A percentile compares a stretch with the other conserved stretches of the same genome.
Conservation (phyloP, 306 rosid species). For the Prunus persica region Prunus_persica_NCBIv2 NC_034013.1:11856501-11857000, state of each 20-base stretch:
- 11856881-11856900: slow-evolving; percentile 11
- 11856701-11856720: background rate
- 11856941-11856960: too few relatives aligned
- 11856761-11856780: background rate
- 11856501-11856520: slow-evolving; percentile 19
- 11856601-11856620: slow-evolving; percentile 31
- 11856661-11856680: slow-evolving; percentile 17
- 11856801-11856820: background rate
- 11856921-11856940: slow-evolving; percentile 3
- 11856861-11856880: slow-evolving; percentile 20
- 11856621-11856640: slow-evolving; percentile 19
- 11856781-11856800: slow-evolving; percentile 8
- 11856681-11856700: slow-evolving; percentile 13
- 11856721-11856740: background rate
- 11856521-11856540: slow-evolving; percentile 41
- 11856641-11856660: slow-evolving; percentile 15
- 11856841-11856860: slow-evolving; percentile 22
- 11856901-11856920: slow-evolving; percentile 18
- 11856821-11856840: slow-evolving; percentile 6
- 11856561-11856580: slow-evolving; percentile 47
- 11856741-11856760: background rate
- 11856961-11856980: too few relatives aligned
- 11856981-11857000: too few relatives aligned
- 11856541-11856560: slow-evolving; percentile 45
- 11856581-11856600: slow-evolving; percentile 38